Base-by-base conservation (phyloP, 495 filamentous ascomycete species). In the Podospora comata region DNA sequence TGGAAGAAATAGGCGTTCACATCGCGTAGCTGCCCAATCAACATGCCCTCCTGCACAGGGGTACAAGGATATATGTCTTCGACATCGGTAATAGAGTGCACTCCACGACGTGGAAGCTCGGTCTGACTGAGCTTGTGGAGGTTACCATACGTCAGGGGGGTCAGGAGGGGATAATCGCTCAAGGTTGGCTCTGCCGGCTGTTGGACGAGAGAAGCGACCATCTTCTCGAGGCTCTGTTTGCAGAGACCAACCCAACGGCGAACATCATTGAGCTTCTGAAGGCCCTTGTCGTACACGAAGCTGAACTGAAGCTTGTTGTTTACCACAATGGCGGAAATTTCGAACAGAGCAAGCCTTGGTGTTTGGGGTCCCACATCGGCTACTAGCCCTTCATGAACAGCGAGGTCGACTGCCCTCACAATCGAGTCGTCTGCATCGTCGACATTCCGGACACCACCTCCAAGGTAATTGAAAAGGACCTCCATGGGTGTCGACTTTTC, bases 41-140 rank as follows among this genome's bases (percentile, higher is more conserved):
- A 64, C 32, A 75, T 75, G 3, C 88, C 89, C 69, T 90, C 89
- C 76, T 92, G 90, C 0, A 91, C 78, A 13, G 89, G 82, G 19
- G 86, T 90, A 78, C 88, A 91, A 5, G 76, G 77, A 59, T 74
- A 80, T 20, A 74, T 74, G 44, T 80, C 77, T 56, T 76, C 76
- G 30, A 80, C 72, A 6, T 76, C 34, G 0, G 70, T 69, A 0
- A 70, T 65, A 3, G 69, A 53, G 28, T 69, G 53, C 13, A 80
- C 75, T 19, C 71, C 72, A 9, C 27, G 62, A 15, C 72, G 44
- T 0, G 72, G 72, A 15, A 71, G 63, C 2, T 44, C 44, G 3
- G 39, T 59, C 11, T 65, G 32, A 5, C 60, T 67, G 18, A 74
- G 62, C 16, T 55, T 68, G 23, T 56, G 65, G 19, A 74, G 67